Conservation (phyloP, 2,329 filamentous ascomycete genomes). For the Diplodia seriata region DNA sequence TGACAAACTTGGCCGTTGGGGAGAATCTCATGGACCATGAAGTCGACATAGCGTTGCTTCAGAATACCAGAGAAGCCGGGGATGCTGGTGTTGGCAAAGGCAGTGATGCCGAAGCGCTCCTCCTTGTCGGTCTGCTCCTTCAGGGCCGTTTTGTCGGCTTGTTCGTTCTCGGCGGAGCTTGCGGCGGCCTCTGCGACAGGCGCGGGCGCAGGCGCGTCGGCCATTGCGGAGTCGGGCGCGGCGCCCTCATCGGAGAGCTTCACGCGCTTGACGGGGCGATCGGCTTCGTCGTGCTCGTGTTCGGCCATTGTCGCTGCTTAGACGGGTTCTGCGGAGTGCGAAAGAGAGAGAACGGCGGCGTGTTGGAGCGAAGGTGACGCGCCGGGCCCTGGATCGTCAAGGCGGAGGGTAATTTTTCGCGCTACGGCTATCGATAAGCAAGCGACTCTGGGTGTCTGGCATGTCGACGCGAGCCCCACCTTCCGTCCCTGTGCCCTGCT, state of each 20-base stretch:
- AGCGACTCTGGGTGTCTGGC: neutral
- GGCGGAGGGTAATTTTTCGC: conserved; percentile 30
- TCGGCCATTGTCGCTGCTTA: conserved; percentile 20
- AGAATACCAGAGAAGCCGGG: conserved; percentile 68
- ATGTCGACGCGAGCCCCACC: conserved; percentile 18
- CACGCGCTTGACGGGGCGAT: conserved; percentile 26
- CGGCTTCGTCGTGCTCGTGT: conserved; percentile 6
- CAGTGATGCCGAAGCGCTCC: conserved; percentile 64
- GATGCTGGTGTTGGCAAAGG: conserved; percentile 65
- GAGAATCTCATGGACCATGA: conserved; percentile 87
- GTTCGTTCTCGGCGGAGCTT: neutral
- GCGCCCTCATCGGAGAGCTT: conserved; percentile 15
- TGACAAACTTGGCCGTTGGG: conserved; percentile 79
- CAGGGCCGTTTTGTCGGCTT: neutral
- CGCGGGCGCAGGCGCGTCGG: conserved; percentile 15
- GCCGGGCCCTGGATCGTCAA: neutral
- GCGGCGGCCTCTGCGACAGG: neutral
- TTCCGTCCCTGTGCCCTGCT: neutral
- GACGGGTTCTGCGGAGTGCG: neutral
- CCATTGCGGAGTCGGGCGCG: conserved; percentile 3
- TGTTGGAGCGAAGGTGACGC: conserved; percentile 1
- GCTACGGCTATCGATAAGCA: conserved; percentile 22
- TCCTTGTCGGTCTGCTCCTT: conserved; percentile 44
- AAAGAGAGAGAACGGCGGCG: neutral
- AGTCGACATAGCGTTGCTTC: conserved; percentile 85